A percentile compares a stretch with the other conserved stretches of the same genome.
Conservation (phyloP, 176 grass and related monocot species). For the Zea mays region DNA sequence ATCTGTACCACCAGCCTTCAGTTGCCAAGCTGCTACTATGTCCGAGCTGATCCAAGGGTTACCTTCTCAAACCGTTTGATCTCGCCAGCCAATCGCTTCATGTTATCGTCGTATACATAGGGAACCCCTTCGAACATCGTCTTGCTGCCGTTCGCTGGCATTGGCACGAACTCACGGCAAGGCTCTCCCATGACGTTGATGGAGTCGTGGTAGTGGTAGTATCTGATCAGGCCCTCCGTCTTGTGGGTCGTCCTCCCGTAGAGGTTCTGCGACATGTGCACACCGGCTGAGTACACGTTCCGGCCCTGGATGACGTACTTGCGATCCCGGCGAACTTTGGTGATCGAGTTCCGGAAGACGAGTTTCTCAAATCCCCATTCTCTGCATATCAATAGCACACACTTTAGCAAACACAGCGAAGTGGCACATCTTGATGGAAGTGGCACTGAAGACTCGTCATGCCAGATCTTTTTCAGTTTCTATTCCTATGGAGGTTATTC, state of each 20-base stretch:
- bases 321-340: constrained; percentile 63
- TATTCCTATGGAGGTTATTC: background rate
- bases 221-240: constrained; percentile 73
- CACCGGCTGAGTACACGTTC: constrained; percentile 65
- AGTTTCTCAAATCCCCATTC: constrained; percentile 93
- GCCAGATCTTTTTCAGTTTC: background rate
- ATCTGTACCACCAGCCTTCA: constrained; percentile 28
- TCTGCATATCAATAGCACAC: constrained; percentile 35
- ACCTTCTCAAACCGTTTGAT: constrained; percentile 65
- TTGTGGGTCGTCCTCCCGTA: constrained; percentile 68
- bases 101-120: constrained; percentile 68
- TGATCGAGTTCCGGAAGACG: constrained; percentile 69
- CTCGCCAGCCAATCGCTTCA: constrained; percentile 48
- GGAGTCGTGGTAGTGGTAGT: constrained; percentile 88
- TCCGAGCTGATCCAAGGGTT: constrained; percentile 40
- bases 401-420: background rate
- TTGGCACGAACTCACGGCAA: constrained; percentile 56
- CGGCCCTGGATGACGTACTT: constrained; percentile 82
- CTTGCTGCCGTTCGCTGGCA: constrained; percentile 39
- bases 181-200: constrained; percentile 85
- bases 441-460: background rate
- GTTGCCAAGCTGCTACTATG: constrained; percentile 43
- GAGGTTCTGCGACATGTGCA: constrained; percentile 86
- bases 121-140: constrained; percentile 60
- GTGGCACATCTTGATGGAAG: background rate